Conservation (phyloP, 305 asterid genomes). For the Solanum hybrid region DNA sequence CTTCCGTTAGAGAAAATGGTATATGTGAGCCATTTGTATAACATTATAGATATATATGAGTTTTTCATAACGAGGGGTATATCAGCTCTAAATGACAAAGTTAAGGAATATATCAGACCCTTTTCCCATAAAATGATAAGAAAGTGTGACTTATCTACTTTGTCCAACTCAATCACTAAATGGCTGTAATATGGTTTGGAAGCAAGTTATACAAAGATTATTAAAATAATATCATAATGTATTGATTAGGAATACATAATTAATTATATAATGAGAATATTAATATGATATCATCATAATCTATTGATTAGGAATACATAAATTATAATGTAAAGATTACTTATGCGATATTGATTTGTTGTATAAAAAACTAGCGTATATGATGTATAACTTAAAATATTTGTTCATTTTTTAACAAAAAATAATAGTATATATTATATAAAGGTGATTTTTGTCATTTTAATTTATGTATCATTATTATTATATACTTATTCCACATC, state of each 20-base stretch:
- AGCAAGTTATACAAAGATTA: neutral
- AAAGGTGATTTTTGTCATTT: neutral
- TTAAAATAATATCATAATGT: neutral
- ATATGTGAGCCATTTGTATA: no score
- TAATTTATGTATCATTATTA: neutral
- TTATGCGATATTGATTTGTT: neutral
- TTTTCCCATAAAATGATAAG: no score
- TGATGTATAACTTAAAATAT: no score
- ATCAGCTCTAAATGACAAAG: no score
- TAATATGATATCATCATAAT: neutral
- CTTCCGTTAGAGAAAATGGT: neutral
- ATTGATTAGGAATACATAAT: neutral
- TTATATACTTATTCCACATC: neutral
- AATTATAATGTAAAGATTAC: neutral
- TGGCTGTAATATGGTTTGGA: neutral
- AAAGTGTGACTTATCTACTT: neutral
- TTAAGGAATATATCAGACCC: no score
- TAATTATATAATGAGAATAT: neutral
- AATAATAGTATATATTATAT: neutral
- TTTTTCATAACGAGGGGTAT: no score
- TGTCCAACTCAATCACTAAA: neutral
- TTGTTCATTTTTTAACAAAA: neutral
- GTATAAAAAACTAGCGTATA: neutral
- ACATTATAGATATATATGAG: no score
- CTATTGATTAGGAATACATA: neutral